Evolutionary conservation across 1,139 yeast genomes (phyloP), one percentile per base, ranked within the genome.

Genomic region (Pneumocystis carinii): DNA sequence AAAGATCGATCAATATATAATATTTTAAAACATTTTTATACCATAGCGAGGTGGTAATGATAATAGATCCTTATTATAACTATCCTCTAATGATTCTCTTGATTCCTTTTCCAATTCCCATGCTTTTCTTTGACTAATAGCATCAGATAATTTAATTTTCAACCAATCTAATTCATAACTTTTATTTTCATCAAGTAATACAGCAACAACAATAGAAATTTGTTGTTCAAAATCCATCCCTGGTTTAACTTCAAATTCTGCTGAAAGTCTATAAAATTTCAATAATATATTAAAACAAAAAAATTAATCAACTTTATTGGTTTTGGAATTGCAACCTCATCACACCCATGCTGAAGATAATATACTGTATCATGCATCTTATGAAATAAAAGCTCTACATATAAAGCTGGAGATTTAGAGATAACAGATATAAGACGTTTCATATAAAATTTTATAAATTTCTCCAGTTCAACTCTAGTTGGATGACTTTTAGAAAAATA

Each of bases 321-420:
- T 29, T 35, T 53, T 29, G 15, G 1, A 3, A 48, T 24, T 3
- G 60, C 59, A 3, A 62, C 69, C 55, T 79, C 71, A 62, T 84
- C 87, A 48, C 90, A 88, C 29, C 83, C 82, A 64, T 76, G 74
- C 63, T 81, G 76, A 63, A 76, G 78, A 66, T 78, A 78, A 37
- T 75, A 76, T 6, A 76, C 68, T 32, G 74, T 72, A 27, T 79
- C 82, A 61, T 82, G 82, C 67, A 84, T 73, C 68, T 87, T 76
- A 36, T 85, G 81, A 73, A 87, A 87, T 57, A 89, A 74, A 27
- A 90, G 68, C 69, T 90, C 96, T 17, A 86, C 78, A 60, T 82
- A 85, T 66, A 83, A 72, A 0, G 77, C 77, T 63, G 79, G 95
- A 69, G 83, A 81, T 70, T 72, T 79, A 60, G 72, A 77, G 66